Percentiles rank a stretch among this genome's conserved stretches.
These are phyloP conservation scores for Wolfiporia cocos DNA, from an alignment of 1,284 basidiomycete species.

Conservation along the genomic window DNA sequence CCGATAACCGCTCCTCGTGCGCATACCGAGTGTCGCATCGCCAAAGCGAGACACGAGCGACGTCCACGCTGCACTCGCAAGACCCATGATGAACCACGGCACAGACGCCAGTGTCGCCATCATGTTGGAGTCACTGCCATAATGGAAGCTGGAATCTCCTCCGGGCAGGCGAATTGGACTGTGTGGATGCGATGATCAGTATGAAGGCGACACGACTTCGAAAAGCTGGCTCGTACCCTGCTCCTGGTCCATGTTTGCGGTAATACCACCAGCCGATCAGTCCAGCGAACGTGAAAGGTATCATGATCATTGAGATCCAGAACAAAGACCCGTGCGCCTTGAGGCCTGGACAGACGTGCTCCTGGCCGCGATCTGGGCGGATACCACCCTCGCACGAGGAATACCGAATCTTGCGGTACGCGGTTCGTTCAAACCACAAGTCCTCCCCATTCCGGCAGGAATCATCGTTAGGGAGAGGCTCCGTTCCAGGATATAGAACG, in stretches of 20 bases:
- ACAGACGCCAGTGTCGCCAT: constrained; percentile 75
- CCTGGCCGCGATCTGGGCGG: constrained; percentile 63
- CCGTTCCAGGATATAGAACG: constrained; percentile 65
- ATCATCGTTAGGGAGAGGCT: constrained; percentile 52
- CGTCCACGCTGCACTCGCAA: constrained; percentile 71
- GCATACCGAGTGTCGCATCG: constrained; percentile 34
- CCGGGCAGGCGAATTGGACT: constrained; percentile 78
- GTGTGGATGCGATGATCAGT: too few relatives aligned
- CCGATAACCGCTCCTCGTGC: constrained; percentile 66
- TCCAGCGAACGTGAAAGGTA: constrained; percentile 72
- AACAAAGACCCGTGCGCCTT: constrained; percentile 67
- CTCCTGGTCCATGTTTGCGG: constrained; percentile 55
- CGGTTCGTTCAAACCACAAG: constrained; percentile 88
- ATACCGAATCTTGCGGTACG: constrained; percentile 85
- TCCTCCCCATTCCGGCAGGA: constrained; percentile 60
- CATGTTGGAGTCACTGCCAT: constrained; percentile 41
- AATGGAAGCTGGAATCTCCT: constrained; percentile 37
- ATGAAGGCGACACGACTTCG: too few relatives aligned
- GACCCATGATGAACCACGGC: constrained; percentile 82
- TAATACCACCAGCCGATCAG: constrained; percentile 79
- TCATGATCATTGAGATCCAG: constrained; percentile 73
- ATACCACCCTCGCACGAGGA: constrained; percentile 78
- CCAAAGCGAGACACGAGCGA: constrained; percentile 46
- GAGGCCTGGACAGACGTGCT: constrained; percentile 78
- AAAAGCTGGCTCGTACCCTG: constrained; percentile 62